These are phyloP conservation scores for grape (Vitis vinifera) DNA, from an alignment of 164 flowering plant genomes.

Conservation along the genomic window ASM3070453v1 NC_081822.1:7134001-7134500, in stretches of 20 bases:
- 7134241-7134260: background rate
- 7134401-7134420: too few relatives aligned
- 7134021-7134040: background rate
- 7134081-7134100: background rate
- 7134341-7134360: slow-evolving; percentile 13
- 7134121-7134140: slow-evolving; percentile 9
- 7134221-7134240: background rate
- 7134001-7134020: slow-evolving; percentile 24
- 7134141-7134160: background rate
- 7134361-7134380: background rate
- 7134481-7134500: too few relatives aligned
- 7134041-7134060: slow-evolving; percentile 4
- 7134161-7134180: background rate
- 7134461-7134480: too few relatives aligned
- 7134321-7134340: slow-evolving; percentile 3
- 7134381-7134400: background rate
- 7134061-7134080: slow-evolving; percentile 1
- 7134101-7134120: background rate
- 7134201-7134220: background rate
- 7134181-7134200: background rate
- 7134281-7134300: slow-evolving; percentile 10
- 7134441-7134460: too few relatives aligned
- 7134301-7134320: slow-evolving; percentile 6
- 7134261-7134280: slow-evolving; percentile 5
- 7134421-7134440: too few relatives aligned